Conservation (phyloP, 768 basidiomycete genomes). For the Psilocybe cyanescens region DNA sequence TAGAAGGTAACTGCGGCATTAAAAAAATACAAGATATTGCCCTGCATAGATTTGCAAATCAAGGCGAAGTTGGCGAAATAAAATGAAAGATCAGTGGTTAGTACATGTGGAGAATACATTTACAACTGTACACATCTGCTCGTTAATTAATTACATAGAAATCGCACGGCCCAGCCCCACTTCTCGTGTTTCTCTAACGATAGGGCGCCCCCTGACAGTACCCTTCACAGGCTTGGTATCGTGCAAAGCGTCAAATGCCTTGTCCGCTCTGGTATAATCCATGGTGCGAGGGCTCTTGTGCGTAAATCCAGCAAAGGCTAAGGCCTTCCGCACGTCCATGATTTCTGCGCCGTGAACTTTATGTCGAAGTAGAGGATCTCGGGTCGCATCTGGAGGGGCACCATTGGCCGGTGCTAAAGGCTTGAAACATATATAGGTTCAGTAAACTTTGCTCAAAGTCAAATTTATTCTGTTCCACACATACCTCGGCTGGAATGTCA, state of each 20-base stretch:
- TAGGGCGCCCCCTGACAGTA: conserved; percentile 66
- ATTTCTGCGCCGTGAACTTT: conserved; percentile 86
- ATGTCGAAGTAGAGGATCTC: conserved; percentile 88
- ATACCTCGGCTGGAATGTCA: conserved; percentile 90
- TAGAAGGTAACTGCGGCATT: neutral
- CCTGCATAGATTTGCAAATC: neutral
- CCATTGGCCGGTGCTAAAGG: conserved; percentile 91
- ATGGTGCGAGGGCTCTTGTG: conserved; percentile 86
- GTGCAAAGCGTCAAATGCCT: conserved; percentile 63
- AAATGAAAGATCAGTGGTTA: neutral
- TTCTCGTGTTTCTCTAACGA: conserved; percentile 62
- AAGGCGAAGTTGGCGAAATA: no score
- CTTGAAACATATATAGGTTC: conserved; percentile 48
- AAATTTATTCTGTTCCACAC: conserved; percentile 20
- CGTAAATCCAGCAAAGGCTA: conserved; percentile 91
- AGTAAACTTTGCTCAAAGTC: neutral
- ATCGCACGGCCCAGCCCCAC: conserved; percentile 80
- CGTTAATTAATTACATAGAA: conserved; percentile 62
- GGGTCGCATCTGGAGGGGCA: conserved; percentile 79
- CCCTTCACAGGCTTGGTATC: conserved; percentile 49
- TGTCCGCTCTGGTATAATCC: conserved; percentile 77
- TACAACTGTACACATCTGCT: neutral
- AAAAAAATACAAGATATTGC: neutral
- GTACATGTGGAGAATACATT: conserved; percentile 1
- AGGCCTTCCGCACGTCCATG: conserved; percentile 86